A percentile compares a stretch with the other conserved stretches of the same genome.
These are phyloP conservation scores for Phaffomyces thermotolerans DNA, from an alignment of 805 yeast species.

Conservation along the genomic window DNA sequence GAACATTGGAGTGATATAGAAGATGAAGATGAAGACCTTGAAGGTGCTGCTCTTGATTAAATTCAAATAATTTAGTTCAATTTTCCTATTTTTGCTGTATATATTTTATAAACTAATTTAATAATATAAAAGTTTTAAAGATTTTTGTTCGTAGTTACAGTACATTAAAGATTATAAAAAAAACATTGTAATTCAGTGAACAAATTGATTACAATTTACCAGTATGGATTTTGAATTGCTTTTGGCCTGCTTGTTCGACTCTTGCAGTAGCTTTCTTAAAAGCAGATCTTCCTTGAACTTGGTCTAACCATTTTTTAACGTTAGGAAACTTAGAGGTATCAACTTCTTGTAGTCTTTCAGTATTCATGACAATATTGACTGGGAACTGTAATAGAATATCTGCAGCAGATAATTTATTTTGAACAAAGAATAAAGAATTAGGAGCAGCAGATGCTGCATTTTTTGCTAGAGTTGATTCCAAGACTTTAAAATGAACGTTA, in stretches of 20 bases:
- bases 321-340: slow-evolving; percentile 21
- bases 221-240: not conserved
- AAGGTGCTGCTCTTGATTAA: slow-evolving; percentile 12
- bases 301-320: slow-evolving; percentile 21
- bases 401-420: slow-evolving; percentile 44
- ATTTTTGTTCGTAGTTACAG: too few relatives aligned
- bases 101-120: not conserved
- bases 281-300: slow-evolving; percentile 22
- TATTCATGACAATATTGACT: slow-evolving; percentile 22
- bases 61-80: not conserved
- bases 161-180: not conserved
- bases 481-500: slow-evolving; percentile 29
- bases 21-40: slow-evolving; percentile 39
- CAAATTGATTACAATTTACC: not conserved
- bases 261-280: slow-evolving; percentile 39
- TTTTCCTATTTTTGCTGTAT: not conserved
- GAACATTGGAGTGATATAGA: slow-evolving; percentile 57
- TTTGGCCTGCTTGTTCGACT: slow-evolving; percentile 2
- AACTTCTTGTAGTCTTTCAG: slow-evolving; percentile 12
- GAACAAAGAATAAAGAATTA: slow-evolving; percentile 34
- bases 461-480: slow-evolving; percentile 33
- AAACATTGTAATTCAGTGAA: not conserved
- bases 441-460: slow-evolving; percentile 14
- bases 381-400: slow-evolving; percentile 45
- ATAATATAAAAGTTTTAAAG: too few relatives aligned